Evolutionary conservation across 495 filamentous ascomycete species (phyloP), one percentile per base, ranked within the genome.

Genomic region (Aspergillus panamensis): DNA sequence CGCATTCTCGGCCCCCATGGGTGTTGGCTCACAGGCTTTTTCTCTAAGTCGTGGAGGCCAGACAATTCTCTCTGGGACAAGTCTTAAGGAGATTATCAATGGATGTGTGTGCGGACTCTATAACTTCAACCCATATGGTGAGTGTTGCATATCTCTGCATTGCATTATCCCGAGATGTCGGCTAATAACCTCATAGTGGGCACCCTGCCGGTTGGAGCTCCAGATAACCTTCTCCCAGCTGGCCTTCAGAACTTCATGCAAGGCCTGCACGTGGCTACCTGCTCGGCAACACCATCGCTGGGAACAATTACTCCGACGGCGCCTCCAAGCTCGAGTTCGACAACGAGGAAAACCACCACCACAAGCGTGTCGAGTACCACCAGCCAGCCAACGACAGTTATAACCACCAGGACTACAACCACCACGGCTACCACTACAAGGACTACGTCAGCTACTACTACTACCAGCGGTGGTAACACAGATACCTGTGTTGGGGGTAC

Each of bases 61-160:
- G 53, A 72, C 68, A 1, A 69, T 85, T 1, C 58, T 84, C 20
- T 74, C 70, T 13, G 83, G 77, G 6, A 79, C 73, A 6, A 82
- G 82, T 45, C 61, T 80, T 47, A 77, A 77, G 66, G 73, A 82
- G 20, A 74, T 87, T 52, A 69, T 67, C 3, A 67, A 78, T 47
- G 61, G 61, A 0, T 86, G 82, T 62, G 63, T 73, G 19, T 84
- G 81, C 53, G 84, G 82, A 8, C 77, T 86, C 54, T 85, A 85
- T 68, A 87, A 85, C 62, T 85, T 81, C 69, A 87, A 87, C 57
- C 77, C 81, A n/a, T 87, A 81, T 61, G 70, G 56, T 58, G 14
- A 17, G 56, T 19, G 6, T 37, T 43, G 42, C 21, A 8, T 2
- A 8, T 2, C 16, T 6, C 17, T 43, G 32, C 3, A 6, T 17